Base-by-base conservation (phyloP, 768 basidiomycete species). In the Suillus lakei region DNA sequence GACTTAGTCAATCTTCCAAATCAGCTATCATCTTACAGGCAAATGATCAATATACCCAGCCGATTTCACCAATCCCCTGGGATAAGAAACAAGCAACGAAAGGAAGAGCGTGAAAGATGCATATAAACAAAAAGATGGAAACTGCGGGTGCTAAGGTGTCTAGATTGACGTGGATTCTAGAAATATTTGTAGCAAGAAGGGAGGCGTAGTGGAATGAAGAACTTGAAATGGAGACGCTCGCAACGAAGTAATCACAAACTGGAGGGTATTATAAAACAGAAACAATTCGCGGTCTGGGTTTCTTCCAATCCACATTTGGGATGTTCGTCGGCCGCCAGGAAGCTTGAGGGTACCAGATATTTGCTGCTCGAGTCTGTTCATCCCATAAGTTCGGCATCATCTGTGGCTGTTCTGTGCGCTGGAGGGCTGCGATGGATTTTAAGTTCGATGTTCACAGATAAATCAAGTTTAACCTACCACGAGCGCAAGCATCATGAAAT, bases 401-500 rank as follows among this genome's bases (percentile, higher is more conserved):
- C 6, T 60, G 4, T 18, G 60, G 30, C 3, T 36, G 5, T 21
- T n/a, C 6, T 15, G 10, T 13, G 28, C 63, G 63, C 34, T n/a
- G 28, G 16, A 46, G 41, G 63, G 63, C 63, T 64, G 44, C 2
- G 18, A 32, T 43, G 46, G 8, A 18, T 26, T 12, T 48, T 59
- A 12, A 48, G 23, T 5, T n/a, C 2, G 10, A 46, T 32, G 9
- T 32, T 39, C 15, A 36, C 7, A 12, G 9, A 64, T 1, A 23
- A 34, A 16, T 16, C 6, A 16, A 21, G 48, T 12, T 32, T 32
- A 51, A 55, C 62, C 12, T n/a, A 76, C 77, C 75, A 68, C 64
- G 63, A 26, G 50, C 60, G 39, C 66, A 44, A 56, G 72, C 43
- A 28, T 64, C 55, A 43, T 68, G 61, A 64, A 78, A 78, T 64